A percentile compares a stretch with the other conserved stretches of the same genome.
phyloP scores from a whole-genome alignment of 192 early-diverging fungal species.

The Pilobolus umbonatus region DNA sequence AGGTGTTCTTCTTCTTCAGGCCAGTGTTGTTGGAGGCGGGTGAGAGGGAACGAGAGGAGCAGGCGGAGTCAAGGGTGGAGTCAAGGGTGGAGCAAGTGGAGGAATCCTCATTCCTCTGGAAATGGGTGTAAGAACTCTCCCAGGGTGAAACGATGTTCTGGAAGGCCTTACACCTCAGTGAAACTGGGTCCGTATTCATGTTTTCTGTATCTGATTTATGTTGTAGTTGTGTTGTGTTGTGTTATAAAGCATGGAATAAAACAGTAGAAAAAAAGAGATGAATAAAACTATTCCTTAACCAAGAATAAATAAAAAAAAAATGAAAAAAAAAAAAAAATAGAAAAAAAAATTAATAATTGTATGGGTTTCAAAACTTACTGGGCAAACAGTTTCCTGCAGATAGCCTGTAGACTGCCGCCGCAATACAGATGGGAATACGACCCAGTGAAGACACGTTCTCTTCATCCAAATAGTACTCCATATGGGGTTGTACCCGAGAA shows the following conservation, averaged over 20 bases:
- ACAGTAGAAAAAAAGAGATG: no score
- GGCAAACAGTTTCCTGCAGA: not conserved
- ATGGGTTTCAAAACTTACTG: not conserved
- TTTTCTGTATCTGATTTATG: not conserved
- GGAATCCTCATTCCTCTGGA: not conserved
- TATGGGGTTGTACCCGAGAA: no score
- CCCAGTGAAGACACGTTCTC: not conserved
- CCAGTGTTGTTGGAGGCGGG: not conserved
- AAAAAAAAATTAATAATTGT: no score
- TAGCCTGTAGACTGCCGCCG: not conserved
- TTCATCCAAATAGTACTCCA: not conserved
- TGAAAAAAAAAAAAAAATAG: not conserved
- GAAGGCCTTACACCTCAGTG: not conserved
- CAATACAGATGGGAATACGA: not conserved
- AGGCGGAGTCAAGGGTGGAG: not conserved
- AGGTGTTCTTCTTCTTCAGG: constrained; percentile 11
- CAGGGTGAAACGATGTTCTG: not conserved
- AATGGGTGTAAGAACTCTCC: not conserved
- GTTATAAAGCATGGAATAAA: no score
- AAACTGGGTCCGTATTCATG: not conserved
- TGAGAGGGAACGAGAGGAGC: not conserved
- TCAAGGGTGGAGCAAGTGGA: not conserved
- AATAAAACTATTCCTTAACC: no score
- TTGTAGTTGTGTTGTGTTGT: no score
- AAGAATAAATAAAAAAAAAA: not conserved